phyloP scores from a whole-genome alignment of 2,329 filamentous ascomycete genomes.

The Septoria petroselini region DNA sequence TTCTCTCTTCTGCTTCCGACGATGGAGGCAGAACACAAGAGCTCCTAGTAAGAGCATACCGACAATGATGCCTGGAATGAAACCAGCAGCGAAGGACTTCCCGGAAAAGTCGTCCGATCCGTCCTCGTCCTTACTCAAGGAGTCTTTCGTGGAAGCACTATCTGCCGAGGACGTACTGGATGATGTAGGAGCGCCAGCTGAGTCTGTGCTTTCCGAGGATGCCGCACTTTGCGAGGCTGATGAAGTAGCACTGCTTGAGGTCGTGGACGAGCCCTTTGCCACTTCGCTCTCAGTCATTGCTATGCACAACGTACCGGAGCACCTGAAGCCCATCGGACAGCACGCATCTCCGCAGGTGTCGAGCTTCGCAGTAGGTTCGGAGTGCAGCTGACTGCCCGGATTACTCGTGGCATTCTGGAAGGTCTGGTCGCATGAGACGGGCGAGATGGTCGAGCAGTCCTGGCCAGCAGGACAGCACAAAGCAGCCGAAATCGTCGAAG shows the following conservation, averaged over 20 bases:
- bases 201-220: conserved; percentile 1
- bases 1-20: conserved; percentile 19
- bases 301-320: conserved; percentile 59
- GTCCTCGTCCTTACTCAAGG: conserved; percentile 9
- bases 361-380: conserved; percentile 58
- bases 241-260: conserved; percentile 8
- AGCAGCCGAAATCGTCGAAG: conserved; percentile 65
- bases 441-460: conserved; percentile 59
- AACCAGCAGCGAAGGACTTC: conserved; percentile 37
- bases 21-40: conserved; percentile 30
- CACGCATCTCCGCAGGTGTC: conserved; percentile 59
- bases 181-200: conserved; percentile 13
- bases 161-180: conserved; percentile 44
- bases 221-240: neutral
- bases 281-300: conserved; percentile 31
- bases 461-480: conserved; percentile 64
- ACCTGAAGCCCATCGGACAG: conserved; percentile 71
- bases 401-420: conserved; percentile 59
- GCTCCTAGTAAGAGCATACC: conserved; percentile 31
- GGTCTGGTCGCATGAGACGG: conserved; percentile 62
- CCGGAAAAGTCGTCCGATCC: conserved; percentile 30
- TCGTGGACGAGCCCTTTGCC: conserved; percentile 9
- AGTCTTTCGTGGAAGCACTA: conserved; percentile 12
- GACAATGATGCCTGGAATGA: conserved; percentile 37
- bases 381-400: conserved; percentile 63